phyloP scores from a whole-genome alignment of 2,329 filamentous ascomycete genomes.

The Hawksworthiomyces lignivorus region DNA sequence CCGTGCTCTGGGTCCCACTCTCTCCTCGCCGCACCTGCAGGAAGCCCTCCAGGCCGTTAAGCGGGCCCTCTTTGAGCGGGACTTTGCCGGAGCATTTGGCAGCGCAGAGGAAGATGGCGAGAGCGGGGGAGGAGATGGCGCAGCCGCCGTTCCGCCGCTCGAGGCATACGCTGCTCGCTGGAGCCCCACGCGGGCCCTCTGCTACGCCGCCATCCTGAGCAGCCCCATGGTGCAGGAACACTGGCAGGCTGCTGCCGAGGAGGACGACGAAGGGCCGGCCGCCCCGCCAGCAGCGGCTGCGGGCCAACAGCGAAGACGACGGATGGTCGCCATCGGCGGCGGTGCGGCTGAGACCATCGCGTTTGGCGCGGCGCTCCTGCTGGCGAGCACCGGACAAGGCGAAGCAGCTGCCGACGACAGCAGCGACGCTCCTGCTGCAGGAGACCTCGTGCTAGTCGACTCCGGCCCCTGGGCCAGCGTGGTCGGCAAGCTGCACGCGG shows the following conservation, averaged over 20 bases:
- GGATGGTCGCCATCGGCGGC: constrained; percentile 36
- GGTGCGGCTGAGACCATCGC: constrained; percentile 56
- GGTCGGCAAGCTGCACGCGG: constrained; percentile 47
- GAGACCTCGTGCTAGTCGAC: constrained; percentile 61
- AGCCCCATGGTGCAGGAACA: constrained; percentile 13
- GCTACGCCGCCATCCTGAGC: constrained; percentile 58
- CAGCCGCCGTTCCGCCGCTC: constrained; percentile 35
- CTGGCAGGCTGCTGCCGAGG: constrained; percentile 2
- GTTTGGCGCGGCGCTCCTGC: constrained; percentile 37
- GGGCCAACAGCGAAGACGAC: no score
- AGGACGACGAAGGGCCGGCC: neutral
- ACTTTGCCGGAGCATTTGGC: constrained; percentile 76
- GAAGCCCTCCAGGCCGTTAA: constrained; percentile 73
- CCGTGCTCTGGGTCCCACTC: constrained; percentile 48
- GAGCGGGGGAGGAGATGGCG: neutral
- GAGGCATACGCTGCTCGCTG: constrained; percentile 82
- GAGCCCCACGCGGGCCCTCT: constrained; percentile 80
- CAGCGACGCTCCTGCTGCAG: no score
- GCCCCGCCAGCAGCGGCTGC: neutral
- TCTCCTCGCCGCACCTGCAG: constrained; percentile 40
- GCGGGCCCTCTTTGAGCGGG: constrained; percentile 72
- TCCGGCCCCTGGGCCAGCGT: constrained; percentile 69
- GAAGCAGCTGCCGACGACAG: constrained; percentile 10
- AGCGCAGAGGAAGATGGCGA: neutral
- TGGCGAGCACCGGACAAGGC: neutral